Percentiles rank a stretch among this genome's conserved stretches.
These are phyloP conservation scores for Capronia epimyces DNA, from an alignment of 2,329 filamentous ascomycete species.

Conservation along the genomic window DNA sequence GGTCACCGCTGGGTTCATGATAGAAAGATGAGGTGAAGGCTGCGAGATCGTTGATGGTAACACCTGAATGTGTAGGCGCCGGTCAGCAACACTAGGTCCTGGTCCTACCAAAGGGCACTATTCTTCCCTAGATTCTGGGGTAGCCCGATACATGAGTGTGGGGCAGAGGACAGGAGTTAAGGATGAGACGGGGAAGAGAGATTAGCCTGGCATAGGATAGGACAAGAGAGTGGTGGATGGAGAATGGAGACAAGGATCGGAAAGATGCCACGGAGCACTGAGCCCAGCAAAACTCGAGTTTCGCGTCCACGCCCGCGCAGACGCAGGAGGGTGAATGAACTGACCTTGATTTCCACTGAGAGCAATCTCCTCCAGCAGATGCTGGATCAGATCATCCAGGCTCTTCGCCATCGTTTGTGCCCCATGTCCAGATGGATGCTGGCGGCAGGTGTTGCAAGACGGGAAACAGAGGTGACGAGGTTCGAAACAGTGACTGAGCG, in stretches of 20 bases:
- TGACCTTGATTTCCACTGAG: slow-evolving; percentile 54
- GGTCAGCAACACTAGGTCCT: background rate
- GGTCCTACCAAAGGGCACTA: background rate
- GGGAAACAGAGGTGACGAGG: slow-evolving; percentile 1
- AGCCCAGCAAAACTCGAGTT: background rate
- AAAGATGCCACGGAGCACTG: background rate
- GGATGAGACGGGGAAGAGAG: slow-evolving; percentile 19
- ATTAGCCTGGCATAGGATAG: background rate
- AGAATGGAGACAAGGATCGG: background rate
- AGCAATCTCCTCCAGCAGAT: slow-evolving; percentile 55
- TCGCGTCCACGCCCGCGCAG: background rate
- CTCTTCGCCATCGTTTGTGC: slow-evolving; percentile 43
- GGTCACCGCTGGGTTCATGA: slow-evolving; percentile 26
- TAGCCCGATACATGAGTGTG: background rate
- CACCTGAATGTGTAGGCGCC: slow-evolving; percentile 9
- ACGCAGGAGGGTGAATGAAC: slow-evolving; percentile 30
- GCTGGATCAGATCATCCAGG: slow-evolving; percentile 54
- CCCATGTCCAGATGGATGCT: slow-evolving; percentile 11
- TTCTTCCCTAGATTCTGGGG: too few species aligned
- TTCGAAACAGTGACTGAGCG: slow-evolving; percentile 7
- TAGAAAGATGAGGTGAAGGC: slow-evolving; percentile 37
- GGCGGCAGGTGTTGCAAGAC: background rate
- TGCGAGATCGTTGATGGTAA: slow-evolving; percentile 32
- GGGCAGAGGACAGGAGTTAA: slow-evolving; percentile 19
- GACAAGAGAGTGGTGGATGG: background rate